Conservation (phyloP, 129 eudicot species). For the Artemisia argyi region DNA sequence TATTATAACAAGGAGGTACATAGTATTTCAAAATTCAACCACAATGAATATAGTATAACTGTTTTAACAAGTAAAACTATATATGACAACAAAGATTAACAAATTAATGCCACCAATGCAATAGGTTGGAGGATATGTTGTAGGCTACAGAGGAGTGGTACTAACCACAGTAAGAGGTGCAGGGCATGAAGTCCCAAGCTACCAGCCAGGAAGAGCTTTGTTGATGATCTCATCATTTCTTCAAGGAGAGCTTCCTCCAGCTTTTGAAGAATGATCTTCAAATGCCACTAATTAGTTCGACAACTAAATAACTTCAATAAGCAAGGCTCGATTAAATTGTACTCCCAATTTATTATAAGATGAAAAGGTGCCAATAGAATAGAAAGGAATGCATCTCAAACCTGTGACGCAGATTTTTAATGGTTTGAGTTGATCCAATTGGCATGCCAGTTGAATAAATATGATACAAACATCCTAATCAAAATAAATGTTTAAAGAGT, state of each 20-base stretch:
- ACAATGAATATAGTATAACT: too few relatives aligned
- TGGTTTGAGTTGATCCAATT: conserved; percentile 6
- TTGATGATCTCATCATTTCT: conserved; percentile 57
- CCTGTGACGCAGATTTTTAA: conserved; percentile 5
- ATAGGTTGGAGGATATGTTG: conserved; percentile 70
- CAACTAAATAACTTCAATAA: conserved; percentile 10
- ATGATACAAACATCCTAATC: too few relatives aligned
- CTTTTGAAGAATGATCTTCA: conserved; percentile 20
- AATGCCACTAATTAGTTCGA: neutral
- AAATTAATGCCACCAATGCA: conserved; percentile 5
- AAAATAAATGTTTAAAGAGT: too few relatives aligned
- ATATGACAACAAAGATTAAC: conserved; percentile 7
- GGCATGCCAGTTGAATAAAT: too few relatives aligned
- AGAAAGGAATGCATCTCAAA: conserved; percentile 12
- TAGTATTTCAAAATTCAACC: neutral
- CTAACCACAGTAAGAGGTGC: conserved; percentile 62
- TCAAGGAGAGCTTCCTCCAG: conserved; percentile 46
- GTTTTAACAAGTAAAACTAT: neutral
- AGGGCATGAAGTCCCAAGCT: conserved; percentile 59
- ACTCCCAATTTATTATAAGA: conserved; percentile 13
- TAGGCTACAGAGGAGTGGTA: conserved; percentile 47
- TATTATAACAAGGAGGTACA: conserved; percentile 42
- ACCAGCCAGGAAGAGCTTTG: conserved; percentile 55
- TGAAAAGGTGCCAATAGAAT: conserved; percentile 9
- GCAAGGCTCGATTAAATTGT: conserved; percentile 1